A percentile compares a stretch with the other conserved stretches of the same genome.
phyloP scores from a whole-genome alignment of 2,329 filamentous ascomycete genomes.

The Thelonectria discophora region DNA sequence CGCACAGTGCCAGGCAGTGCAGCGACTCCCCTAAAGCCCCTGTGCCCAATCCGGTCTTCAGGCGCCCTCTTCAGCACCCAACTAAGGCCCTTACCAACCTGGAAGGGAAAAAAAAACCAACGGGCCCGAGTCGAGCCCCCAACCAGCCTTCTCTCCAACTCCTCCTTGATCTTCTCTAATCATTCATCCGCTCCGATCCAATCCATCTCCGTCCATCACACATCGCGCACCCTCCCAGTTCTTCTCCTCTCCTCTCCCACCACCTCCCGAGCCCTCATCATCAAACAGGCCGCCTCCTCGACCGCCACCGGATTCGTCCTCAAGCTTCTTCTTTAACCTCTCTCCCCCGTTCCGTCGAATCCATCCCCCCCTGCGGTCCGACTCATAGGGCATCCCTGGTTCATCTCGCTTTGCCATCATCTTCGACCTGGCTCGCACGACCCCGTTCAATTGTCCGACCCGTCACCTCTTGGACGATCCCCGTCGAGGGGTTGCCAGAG shows the following conservation, averaged over 20 bases:
- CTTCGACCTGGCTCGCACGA: conserved; percentile 12
- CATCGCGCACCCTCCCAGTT: neutral
- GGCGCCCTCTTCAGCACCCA: neutral
- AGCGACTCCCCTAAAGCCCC: neutral
- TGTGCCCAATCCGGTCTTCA: neutral
- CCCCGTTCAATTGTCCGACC: conserved; percentile 21
- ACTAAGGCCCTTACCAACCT: neutral
- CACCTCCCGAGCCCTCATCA: conserved; percentile 15
- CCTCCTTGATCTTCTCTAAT: conserved; percentile 11
- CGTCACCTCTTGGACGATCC: conserved; percentile 24
- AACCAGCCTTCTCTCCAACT: conserved; percentile 4
- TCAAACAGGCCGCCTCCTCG: conserved; percentile 3
- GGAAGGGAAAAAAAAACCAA: neutral
- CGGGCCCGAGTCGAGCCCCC: neutral
- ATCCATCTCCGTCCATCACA: conserved; percentile 19
- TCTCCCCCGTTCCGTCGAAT: neutral
- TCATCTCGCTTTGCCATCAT: conserved; percentile 13
- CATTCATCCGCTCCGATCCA: conserved; percentile 18
- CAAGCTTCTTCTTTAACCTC: neutral
- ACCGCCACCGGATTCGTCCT: conserved; percentile 10
- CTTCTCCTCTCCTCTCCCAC: conserved; percentile 13
- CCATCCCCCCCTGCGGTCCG: conserved; percentile 8
- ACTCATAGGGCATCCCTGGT: conserved; percentile 14
- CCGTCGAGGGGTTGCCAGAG: conserved; percentile 30
- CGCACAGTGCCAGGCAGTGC: neutral